Evolutionary conservation across 2,329 filamentous ascomycete genomes (phyloP).

Genomic region (Colletotrichum filicis): DNA sequence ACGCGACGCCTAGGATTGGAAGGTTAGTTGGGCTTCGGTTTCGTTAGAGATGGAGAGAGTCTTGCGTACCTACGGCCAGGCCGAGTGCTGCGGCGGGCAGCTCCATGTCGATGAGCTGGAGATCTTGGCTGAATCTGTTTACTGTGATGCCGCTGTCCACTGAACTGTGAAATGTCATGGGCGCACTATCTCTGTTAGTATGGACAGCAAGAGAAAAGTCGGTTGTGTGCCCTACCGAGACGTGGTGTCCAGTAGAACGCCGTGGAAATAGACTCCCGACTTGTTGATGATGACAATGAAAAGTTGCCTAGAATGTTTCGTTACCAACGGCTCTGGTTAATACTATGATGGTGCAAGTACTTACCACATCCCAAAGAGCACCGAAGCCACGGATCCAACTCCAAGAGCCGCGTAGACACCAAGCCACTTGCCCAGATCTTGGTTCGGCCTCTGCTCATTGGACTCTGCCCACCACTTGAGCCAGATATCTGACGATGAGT

Average conservation of each 20-base stretch:
- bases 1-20: not conserved
- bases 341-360: slow-evolving; percentile 32
- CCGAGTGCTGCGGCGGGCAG: slow-evolving; percentile 37
- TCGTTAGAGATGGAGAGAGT: not conserved
- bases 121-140: slow-evolving; percentile 39
- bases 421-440: slow-evolving; percentile 47
- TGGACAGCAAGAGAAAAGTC: not conserved
- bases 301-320: slow-evolving; percentile 39
- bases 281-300: slow-evolving; percentile 45
- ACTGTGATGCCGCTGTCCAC: slow-evolving; percentile 38
- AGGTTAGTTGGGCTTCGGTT: not conserved
- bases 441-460: slow-evolving; percentile 50
- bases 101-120: slow-evolving; percentile 39
- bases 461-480: slow-evolving; percentile 60
- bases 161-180: slow-evolving; percentile 36
- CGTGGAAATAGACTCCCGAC: slow-evolving; percentile 44
- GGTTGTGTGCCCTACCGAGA: slow-evolving; percentile 31
- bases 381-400: slow-evolving; percentile 8
- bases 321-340: slow-evolving; percentile 1
- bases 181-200: slow-evolving; percentile 17
- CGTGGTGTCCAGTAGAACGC: slow-evolving; percentile 39
- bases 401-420: slow-evolving; percentile 45
- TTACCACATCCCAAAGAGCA: slow-evolving; percentile 24
- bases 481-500: slow-evolving; percentile 48
- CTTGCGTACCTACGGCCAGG: slow-evolving; percentile 21